Evolutionary conservation across 352 stramenopile species (phyloP), one percentile per base, ranked within the genome.

Genomic region (Phytophthora vignae): DNA sequence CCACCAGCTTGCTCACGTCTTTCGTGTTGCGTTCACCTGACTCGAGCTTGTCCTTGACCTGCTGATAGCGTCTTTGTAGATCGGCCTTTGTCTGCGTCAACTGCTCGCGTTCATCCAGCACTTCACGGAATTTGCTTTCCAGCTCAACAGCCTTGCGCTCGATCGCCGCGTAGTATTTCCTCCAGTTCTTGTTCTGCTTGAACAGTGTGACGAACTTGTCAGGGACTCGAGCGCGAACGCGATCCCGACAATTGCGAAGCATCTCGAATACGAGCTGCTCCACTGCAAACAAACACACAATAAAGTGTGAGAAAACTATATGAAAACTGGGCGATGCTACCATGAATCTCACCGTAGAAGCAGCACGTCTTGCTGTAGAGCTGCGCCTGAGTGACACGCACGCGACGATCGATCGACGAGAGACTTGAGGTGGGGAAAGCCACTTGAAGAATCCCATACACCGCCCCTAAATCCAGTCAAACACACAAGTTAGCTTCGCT

Each of bases 121-220:
- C 63, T 2, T 71, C 60, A 11, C 60, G 58, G 2, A 92, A 66
- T 22, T 87, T 81, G 19, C 64, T 69, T 40, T 86, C 60, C 6
- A 82, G 50, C 4, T 82, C 60, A 0, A 33, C 22, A 15, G 68
- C 73, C 50, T 90, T 82, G 0, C 71, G 69, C 50, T 94, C 86
- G 4, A 94, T 74, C n/a, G 69, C 63, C 3, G 81, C 63, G 60
- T 86, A 92, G 50, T 92, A 91, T 50, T 91, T 94, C 3, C 83
- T 73, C 84, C 86, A 93, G 54, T 87, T 88, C 56, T 86, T 87
- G 55, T 77, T 90, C 82, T 94, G 86, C 68, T 90, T 91, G 71
- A 91, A 92, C 8, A 94, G 60, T 29, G 79, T 85, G 22, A 74
- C 67, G 36, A 94, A 92, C 6, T 68, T 81, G 3, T 87, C 74